phyloP scores from a whole-genome alignment of 176 grass and related monocot genomes.

The Puya raimondii region DNA sequence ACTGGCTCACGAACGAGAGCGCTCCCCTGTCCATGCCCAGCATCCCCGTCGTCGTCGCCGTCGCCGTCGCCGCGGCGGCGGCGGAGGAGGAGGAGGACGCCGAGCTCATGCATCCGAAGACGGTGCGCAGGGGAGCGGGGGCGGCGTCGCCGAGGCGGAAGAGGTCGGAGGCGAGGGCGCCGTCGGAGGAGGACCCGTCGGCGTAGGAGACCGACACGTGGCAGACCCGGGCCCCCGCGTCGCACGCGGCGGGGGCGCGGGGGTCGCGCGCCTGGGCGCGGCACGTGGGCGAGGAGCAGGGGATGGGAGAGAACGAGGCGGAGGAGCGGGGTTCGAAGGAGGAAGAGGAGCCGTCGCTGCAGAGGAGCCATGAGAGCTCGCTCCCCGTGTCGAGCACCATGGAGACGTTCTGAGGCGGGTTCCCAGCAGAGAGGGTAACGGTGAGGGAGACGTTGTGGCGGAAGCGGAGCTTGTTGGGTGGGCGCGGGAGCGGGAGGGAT shows the following conservation, averaged over 20 bases:
- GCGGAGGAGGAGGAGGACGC: constrained; percentile 54
- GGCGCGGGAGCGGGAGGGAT: constrained; percentile 38
- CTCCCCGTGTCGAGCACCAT: constrained; percentile 95
- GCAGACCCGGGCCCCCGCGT: constrained; percentile 41
- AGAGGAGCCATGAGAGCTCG: constrained; percentile 94
- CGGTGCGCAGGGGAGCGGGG: constrained; percentile 43
- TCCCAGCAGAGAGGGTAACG: constrained; percentile 70
- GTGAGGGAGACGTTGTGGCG: constrained; percentile 93
- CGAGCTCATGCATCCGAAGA: constrained; percentile 74
- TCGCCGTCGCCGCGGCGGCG: constrained; percentile 24
- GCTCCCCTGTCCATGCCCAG: constrained; percentile 86
- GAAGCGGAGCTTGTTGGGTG: constrained; percentile 82
- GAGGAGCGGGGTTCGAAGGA: constrained; percentile 37
- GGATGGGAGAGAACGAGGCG: constrained; percentile 52
- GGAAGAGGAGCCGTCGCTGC: neutral
- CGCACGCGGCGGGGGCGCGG: constrained; percentile 56
- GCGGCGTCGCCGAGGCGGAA: constrained; percentile 45
- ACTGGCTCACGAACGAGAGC: constrained; percentile 85
- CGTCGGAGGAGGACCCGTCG: constrained; percentile 75
- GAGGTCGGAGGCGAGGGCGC: constrained; percentile 64
- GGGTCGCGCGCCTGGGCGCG: constrained; percentile 39
- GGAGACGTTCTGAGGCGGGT: constrained; percentile 73
- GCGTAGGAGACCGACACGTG: constrained; percentile 68
- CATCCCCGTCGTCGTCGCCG: constrained; percentile 39
- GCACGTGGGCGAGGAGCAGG: constrained; percentile 67